A percentile compares a stretch with the other conserved stretches of the same genome.
phyloP scores from a whole-genome alignment of 1,284 basidiomycete species.

The Schizopora paradoxa region DNA sequence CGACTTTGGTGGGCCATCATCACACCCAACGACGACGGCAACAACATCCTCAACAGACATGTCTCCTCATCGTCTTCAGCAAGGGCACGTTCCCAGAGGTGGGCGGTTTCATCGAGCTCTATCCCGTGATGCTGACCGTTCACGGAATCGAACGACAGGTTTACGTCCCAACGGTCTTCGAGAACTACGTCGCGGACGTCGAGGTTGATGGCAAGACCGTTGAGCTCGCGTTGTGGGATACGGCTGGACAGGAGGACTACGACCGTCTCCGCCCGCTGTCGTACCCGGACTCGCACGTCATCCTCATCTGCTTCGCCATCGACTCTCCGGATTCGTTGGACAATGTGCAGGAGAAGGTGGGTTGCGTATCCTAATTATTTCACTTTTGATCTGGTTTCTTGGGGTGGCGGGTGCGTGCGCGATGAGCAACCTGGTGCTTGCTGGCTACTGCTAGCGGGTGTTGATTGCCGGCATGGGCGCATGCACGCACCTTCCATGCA shows the following conservation, averaged over 20 bases:
- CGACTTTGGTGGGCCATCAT: no score
- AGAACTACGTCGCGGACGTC: constrained; percentile 87
- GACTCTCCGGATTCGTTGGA: constrained; percentile 91
- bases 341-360: constrained; percentile 93
- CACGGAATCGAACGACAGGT: constrained; percentile 43
- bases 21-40: no score
- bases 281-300: constrained; percentile 91
- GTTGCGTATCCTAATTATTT: constrained; percentile 28
- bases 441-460: no score
- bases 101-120: no score
- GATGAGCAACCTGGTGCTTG: no score
- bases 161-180: constrained; percentile 91
- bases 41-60: constrained; percentile 45
- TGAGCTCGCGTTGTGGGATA: constrained; percentile 94
- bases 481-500: no score
- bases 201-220: constrained; percentile 90
- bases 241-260: constrained; percentile 87
- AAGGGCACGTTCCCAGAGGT: constrained; percentile 95
- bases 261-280: constrained; percentile 88
- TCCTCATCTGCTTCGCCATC: constrained; percentile 90
- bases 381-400: no score
- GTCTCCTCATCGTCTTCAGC: constrained; percentile 80
- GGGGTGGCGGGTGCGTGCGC: no score
- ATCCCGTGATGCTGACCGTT: background rate
- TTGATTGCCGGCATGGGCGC: no score